Conservation (phyloP, 2,329 filamentous ascomycete genomes). For the Fusarium haematococcum region DNA sequence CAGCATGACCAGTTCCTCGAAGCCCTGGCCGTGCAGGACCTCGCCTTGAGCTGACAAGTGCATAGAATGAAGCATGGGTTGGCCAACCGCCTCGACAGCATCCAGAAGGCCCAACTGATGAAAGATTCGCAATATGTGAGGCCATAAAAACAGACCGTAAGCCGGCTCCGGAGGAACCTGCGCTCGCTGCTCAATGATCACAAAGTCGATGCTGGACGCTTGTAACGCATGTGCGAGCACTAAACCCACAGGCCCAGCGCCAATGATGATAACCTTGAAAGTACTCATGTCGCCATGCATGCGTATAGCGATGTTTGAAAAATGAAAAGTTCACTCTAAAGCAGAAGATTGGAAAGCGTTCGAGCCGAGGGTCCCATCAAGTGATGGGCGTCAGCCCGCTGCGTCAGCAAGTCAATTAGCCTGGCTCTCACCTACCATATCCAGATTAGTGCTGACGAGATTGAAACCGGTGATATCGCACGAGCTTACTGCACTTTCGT, state of each 20-base stretch:
- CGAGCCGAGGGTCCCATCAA: not conserved
- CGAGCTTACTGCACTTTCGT: not conserved
- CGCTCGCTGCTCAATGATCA: constrained; percentile 21
- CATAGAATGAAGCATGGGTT: constrained; percentile 12
- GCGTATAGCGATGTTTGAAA: not conserved
- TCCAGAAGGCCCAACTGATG: constrained; percentile 20
- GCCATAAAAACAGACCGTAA: constrained; percentile 25
- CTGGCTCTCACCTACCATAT: not conserved
- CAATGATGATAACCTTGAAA: constrained; percentile 24
- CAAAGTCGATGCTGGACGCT: constrained; percentile 14
- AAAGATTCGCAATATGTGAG: constrained; percentile 21
- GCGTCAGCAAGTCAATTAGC: not conserved
- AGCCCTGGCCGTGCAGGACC: not conserved
- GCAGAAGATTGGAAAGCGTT: not conserved
- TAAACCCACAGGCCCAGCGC: constrained; percentile 20
- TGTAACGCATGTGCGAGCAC: constrained; percentile 19
- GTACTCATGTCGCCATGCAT: not conserved
- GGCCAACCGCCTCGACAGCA: not conserved
- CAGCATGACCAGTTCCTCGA: constrained; percentile 1
- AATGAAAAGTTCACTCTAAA: not conserved
- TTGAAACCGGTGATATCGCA: not conserved
- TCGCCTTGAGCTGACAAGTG: constrained; percentile 13
- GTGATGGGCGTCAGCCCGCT: not conserved
- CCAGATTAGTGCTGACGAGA: not conserved
- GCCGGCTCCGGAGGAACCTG: constrained; percentile 21